Evolutionary conservation across 768 basidiomycete species (phyloP), one percentile per base, ranked within the genome.

Genomic region (Terana coerulea): DNA sequence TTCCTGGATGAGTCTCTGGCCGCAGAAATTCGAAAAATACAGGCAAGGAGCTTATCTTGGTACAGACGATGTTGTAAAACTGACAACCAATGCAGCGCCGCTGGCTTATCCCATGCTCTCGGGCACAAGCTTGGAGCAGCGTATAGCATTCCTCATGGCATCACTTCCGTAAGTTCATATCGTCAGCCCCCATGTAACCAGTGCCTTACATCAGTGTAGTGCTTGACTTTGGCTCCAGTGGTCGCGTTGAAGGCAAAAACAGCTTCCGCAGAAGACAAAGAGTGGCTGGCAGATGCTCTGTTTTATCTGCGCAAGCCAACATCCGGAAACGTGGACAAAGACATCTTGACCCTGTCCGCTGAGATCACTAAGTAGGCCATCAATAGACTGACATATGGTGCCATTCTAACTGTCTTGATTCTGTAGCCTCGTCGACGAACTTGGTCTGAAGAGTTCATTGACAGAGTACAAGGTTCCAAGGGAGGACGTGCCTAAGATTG

Each of bases 1-100:
- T 2, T 78, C 86, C 1, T 90, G 86, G 89, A 87, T 88, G 84
- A 87, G 84, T 55, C 57, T 87, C 10, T 89, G 84, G 86, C 86
- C 87, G 0, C 66, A 74, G 36, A 81, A 77, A 59, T 51, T 73
- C 8, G 79, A 81, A 59, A 75, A 70, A 58, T 81, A 82, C 59
- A 73, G 74, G 84, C 81, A 24, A 39, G 53, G 28, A 30, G 12
- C 33, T n/a, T n/a, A n/a, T n/a, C n/a, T n/a, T n/a, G n/a, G n/a
- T 6, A 48, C 21, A 24, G 10, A 21, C 21, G 28, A 22, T 33
- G n/a, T 47, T 22, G 8, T 40, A 33, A 41, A 10, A 30, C 7
- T 35, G 35, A 17, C n/a, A n/a, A n/a, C n/a, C n/a, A n/a, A n/a
- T n/a, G n/a, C 57, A 88, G 81, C 59, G 67, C 85, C 5, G 61